Evolutionary conservation across 1,139 yeast species (phyloP).

Genomic region (Meyerozyma sp.): DNA sequence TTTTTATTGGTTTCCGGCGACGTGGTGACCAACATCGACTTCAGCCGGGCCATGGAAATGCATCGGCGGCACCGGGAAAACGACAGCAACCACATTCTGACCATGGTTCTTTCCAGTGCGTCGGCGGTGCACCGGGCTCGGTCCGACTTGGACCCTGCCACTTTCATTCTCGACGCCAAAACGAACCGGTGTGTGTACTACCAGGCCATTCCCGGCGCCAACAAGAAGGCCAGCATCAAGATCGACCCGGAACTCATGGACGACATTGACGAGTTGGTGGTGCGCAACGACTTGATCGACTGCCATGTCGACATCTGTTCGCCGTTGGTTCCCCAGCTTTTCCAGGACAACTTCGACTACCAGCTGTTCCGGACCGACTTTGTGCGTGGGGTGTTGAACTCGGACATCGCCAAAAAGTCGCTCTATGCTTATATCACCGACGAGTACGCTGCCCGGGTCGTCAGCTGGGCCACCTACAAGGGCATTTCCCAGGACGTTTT

Average conservation of each 20-base stretch:
- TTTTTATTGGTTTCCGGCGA: slow-evolving; percentile 90
- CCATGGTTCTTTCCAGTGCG: slow-evolving; percentile 88
- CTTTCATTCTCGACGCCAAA: slow-evolving; percentile 71
- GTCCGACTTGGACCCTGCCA: slow-evolving; percentile 73
- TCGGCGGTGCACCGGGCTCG: slow-evolving; percentile 83
- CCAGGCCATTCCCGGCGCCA: slow-evolving; percentile 62
- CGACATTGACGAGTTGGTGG: slow-evolving; percentile 67
- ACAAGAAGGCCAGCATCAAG: slow-evolving; percentile 45
- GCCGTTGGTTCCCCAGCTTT: slow-evolving; percentile 90
- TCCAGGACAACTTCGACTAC: slow-evolving; percentile 94
- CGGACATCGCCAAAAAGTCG: slow-evolving; percentile 86
- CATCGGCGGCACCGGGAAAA: slow-evolving; percentile 65
- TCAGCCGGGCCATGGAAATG: slow-evolving; percentile 62
- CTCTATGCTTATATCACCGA: slow-evolving; percentile 74
- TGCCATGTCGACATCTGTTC: slow-evolving; percentile 95
- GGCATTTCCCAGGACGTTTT: slow-evolving; percentile 88
- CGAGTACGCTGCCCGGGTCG: slow-evolving; percentile 87
- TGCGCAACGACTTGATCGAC: slow-evolving; percentile 90
- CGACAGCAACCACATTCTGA: slow-evolving; percentile 88
- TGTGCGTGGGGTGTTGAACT: slow-evolving; percentile 82
- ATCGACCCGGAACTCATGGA: slow-evolving; percentile 84
- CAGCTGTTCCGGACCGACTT: slow-evolving; percentile 83
- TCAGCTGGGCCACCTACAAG: slow-evolving; percentile 88
- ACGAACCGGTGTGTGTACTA: slow-evolving; percentile 78
- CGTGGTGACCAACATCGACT: slow-evolving; percentile 85